Evolutionary conservation across 1,284 basidiomycete genomes (phyloP).

Genomic region (Phaffia rhodozyma): DNA sequence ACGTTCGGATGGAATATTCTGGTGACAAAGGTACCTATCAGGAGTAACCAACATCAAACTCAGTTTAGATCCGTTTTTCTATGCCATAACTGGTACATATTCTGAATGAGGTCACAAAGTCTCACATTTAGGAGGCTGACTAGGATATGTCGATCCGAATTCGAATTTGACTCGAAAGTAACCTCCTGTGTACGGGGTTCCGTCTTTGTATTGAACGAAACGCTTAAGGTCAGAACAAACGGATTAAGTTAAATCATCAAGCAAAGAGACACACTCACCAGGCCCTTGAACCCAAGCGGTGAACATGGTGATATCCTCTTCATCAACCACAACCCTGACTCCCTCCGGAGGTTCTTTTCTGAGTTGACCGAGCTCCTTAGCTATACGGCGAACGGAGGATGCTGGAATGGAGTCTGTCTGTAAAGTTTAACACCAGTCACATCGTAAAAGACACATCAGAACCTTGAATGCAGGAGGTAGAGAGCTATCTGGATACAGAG

Average conservation of each 20-base stretch:
- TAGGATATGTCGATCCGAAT: conserved; percentile 75
- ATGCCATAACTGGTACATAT: neutral
- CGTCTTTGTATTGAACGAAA: conserved; percentile 42
- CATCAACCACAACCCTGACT: conserved; percentile 63
- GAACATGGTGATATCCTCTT: conserved; percentile 56
- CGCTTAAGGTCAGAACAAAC: conserved; percentile 29
- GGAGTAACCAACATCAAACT: neutral
- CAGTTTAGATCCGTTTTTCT: neutral
- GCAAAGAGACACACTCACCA: neutral
- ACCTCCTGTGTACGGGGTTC: conserved; percentile 82
- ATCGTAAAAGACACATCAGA: no score
- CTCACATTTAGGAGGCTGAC: conserved; percentile 81
- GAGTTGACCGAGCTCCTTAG: conserved; percentile 69
- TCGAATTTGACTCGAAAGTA: conserved; percentile 79
- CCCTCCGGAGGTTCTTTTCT: conserved; percentile 72
- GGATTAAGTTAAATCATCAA: neutral
- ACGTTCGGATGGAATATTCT: conserved; percentile 98
- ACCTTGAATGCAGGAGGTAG: no score
- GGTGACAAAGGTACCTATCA: conserved; percentile 68
- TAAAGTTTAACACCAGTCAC: no score
- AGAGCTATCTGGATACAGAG: no score
- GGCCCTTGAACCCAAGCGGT: conserved; percentile 12
- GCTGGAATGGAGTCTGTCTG: conserved; percentile 38
- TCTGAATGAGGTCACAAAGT: conserved; percentile 15
- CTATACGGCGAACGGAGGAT: conserved; percentile 43